Conservation (phyloP, 1,284 basidiomycete genomes). For the Pisolithus thermaeus region DNA sequence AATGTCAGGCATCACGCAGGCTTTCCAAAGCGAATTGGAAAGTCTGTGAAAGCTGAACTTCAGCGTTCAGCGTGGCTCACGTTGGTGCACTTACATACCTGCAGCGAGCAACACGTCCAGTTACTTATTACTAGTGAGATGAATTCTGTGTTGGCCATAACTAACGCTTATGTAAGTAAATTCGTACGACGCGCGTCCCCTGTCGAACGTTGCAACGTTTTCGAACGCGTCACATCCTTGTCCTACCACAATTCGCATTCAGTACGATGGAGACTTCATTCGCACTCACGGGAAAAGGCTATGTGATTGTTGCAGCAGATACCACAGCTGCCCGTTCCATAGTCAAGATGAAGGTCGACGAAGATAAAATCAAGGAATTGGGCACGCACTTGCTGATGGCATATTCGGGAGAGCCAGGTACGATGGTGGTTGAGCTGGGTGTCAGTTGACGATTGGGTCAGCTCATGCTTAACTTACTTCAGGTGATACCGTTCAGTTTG, state of each 20-base stretch:
- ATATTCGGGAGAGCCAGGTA: conserved; percentile 90
- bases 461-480: conserved; percentile 2
- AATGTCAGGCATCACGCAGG: too few relatives aligned
- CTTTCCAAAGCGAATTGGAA: too few relatives aligned
- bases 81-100: too few relatives aligned
- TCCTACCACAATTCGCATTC: conserved; percentile 7
- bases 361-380: conserved; percentile 95
- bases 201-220: not conserved
- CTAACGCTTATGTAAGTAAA: conserved; percentile 3
- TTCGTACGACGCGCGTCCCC: conserved; percentile 25
- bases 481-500: conserved; percentile 97
- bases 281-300: conserved; percentile 81
- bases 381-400: conserved; percentile 94
- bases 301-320: conserved; percentile 88
- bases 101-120: too few relatives aligned
- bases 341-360: conserved; percentile 95
- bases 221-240: conserved; percentile 14
- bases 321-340: conserved; percentile 87
- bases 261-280: conserved; percentile 70
- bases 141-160: too few relatives aligned
- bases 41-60: too few relatives aligned
- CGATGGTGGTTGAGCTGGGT: conserved; percentile 20
- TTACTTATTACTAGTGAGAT: too few relatives aligned
- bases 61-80: too few relatives aligned
- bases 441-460: conserved; percentile 1